A percentile compares a stretch with the other conserved stretches of the same genome.
phyloP scores from a whole-genome alignment of 2,329 filamentous ascomycete genomes.

The Penicillium sp. region DNA sequence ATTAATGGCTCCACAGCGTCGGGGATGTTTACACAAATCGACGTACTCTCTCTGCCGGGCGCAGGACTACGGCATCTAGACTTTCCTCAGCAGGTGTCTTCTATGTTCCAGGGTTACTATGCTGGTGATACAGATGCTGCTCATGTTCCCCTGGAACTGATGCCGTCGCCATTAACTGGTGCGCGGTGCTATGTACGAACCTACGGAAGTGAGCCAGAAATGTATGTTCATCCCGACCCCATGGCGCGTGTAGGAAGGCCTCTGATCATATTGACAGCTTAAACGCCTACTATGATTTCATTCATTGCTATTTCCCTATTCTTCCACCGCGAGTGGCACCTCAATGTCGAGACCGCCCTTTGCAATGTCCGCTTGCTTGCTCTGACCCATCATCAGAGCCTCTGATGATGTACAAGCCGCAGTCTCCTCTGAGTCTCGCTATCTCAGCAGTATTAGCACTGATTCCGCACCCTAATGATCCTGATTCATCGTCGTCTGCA shows the following conservation, averaged over 20 bases:
- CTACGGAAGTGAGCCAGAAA: conserved; percentile 43
- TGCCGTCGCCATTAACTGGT: conserved; percentile 27
- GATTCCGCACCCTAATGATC: conserved; percentile 43
- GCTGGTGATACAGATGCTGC: conserved; percentile 23
- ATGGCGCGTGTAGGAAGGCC: background rate
- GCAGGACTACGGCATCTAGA: conserved; percentile 43
- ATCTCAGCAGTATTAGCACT: conserved; percentile 45
- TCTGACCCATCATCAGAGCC: conserved; percentile 32
- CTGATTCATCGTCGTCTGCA: conserved; percentile 34
- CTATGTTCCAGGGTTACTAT: conserved; percentile 41
- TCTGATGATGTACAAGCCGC: conserved; percentile 36
- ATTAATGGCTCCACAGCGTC: conserved; percentile 28
- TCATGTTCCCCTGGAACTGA: conserved; percentile 28
- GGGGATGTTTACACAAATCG: conserved; percentile 42
- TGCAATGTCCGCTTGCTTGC: conserved; percentile 32
- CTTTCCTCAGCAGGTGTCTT: conserved; percentile 38
- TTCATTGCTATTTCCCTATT: conserved; percentile 48
- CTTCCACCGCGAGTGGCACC: conserved; percentile 39
- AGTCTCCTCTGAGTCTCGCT: conserved; percentile 45
- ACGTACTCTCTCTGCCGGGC: conserved; percentile 41
- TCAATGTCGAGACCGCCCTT: conserved; percentile 32
- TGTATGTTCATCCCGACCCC: conserved; percentile 29
- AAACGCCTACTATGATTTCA: conserved; percentile 48
- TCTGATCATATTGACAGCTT: conserved; percentile 32
- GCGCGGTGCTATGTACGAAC: conserved; percentile 36